A percentile compares a stretch with the other conserved stretches of the same genome.
Evolutionary conservation across 768 basidiomycete species (phyloP).

Genomic region (Phylloporus arenicola): DNA sequence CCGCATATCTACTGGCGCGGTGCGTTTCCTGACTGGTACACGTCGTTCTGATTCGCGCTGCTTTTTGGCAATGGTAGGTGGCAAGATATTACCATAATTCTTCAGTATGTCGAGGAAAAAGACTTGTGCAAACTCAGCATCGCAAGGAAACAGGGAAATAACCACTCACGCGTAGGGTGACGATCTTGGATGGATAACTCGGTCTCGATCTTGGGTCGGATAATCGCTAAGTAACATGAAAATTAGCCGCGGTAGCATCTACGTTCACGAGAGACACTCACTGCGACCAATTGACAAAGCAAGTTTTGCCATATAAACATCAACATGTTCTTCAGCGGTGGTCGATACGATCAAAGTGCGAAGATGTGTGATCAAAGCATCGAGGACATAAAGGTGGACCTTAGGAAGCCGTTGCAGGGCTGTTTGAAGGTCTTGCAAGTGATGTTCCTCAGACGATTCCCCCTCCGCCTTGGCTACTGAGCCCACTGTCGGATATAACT

Average conservation of each 20-base stretch:
- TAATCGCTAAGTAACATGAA: slow-evolving; percentile 47
- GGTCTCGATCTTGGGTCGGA: slow-evolving; percentile 78
- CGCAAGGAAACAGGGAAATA: neutral
- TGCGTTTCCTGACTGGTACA: slow-evolving; percentile 78
- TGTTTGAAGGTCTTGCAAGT: slow-evolving; percentile 53
- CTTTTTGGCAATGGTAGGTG: slow-evolving; percentile 78
- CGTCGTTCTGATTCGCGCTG: slow-evolving; percentile 84
- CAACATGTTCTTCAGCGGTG: slow-evolving; percentile 61
- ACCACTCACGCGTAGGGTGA: slow-evolving; percentile 63
- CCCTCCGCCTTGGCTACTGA: slow-evolving; percentile 49
- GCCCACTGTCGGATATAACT: slow-evolving; percentile 77
- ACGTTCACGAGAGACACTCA: slow-evolving; percentile 36
- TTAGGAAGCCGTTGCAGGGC: slow-evolving; percentile 69
- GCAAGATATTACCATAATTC: slow-evolving; percentile 68
- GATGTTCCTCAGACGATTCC: slow-evolving; percentile 50
- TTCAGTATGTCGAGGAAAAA: slow-evolving; percentile 83
- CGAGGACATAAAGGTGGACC: slow-evolving; percentile 76
- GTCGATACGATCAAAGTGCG: slow-evolving; percentile 66
- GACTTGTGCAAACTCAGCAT: slow-evolving; percentile 36
- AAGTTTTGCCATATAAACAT: slow-evolving; percentile 82
- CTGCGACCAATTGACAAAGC: slow-evolving; percentile 83
- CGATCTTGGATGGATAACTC: slow-evolving; percentile 89
- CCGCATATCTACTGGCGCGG: slow-evolving; percentile 84
- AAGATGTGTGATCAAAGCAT: slow-evolving; percentile 72
- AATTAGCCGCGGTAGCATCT: neutral